Percentiles rank a stretch among this genome's conserved stretches.
These are phyloP conservation scores for Echeveria elegans DNA, from an alignment of 164 flowering plant species.

Conservation along the genomic window DNA sequence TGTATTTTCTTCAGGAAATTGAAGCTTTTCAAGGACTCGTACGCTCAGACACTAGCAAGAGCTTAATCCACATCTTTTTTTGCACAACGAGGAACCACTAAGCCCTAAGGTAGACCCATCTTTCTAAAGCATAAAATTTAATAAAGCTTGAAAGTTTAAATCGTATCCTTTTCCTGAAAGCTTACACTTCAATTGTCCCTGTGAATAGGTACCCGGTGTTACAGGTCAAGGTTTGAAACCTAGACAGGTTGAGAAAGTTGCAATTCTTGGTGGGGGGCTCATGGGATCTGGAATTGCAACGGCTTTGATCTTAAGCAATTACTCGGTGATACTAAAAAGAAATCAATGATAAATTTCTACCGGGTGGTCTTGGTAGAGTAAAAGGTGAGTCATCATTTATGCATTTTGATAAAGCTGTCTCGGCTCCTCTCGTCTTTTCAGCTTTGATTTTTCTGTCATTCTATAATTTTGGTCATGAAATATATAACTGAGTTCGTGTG, in stretches of 20 bases:
- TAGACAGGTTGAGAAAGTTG: conserved; percentile 64
- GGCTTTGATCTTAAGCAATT: conserved; percentile 58
- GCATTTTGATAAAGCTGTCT: background rate
- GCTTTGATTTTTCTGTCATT: background rate
- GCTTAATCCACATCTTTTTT: conserved; percentile 63
- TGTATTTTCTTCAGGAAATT: conserved; percentile 41
- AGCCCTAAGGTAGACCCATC: conserved; percentile 49
- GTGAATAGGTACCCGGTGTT: conserved; percentile 74
- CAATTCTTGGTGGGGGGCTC: conserved; percentile 86
- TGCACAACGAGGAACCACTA: conserved; percentile 64
- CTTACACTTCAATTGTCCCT: background rate
- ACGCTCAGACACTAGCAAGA: conserved; percentile 47
- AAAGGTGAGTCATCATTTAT: conserved; percentile 40
- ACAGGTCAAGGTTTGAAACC: conserved; percentile 74
- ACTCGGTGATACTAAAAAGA: conserved; percentile 75
- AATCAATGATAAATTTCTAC: conserved; percentile 73
- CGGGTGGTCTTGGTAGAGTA: conserved; percentile 68
- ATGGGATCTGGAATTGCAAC: conserved; percentile 99
- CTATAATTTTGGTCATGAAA: background rate
- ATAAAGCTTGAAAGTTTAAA: background rate
- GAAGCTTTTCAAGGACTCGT: conserved; percentile 43
- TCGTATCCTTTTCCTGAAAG: too few species aligned
- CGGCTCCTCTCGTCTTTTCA: background rate
- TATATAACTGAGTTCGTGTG: background rate
- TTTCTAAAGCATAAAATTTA: background rate